phyloP scores from a whole-genome alignment of 495 filamentous ascomycete species.

The Evernia prunastri region DNA sequence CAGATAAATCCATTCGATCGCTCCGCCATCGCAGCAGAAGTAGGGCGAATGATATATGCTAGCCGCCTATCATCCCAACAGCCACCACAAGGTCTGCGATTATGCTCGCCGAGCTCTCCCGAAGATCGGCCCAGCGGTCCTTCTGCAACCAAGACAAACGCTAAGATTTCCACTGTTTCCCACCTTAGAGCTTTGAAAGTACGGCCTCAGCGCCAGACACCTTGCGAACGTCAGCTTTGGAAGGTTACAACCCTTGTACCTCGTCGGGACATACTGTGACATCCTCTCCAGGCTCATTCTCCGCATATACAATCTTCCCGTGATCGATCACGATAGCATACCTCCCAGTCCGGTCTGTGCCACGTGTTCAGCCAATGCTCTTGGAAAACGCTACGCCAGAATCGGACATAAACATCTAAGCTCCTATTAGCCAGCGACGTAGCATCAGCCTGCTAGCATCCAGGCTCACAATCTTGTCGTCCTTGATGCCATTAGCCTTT shows the following conservation, averaged over 20 bases:
- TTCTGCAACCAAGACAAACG: not conserved
- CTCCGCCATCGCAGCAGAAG: too few species aligned
- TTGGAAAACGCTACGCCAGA: conserved; percentile 69
- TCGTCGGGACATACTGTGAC: conserved; percentile 47
- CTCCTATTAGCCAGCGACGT: not conserved
- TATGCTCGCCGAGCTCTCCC: not conserved
- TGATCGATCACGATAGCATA: conserved; percentile 86
- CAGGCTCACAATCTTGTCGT: conserved; percentile 67
- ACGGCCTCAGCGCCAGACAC: conserved; percentile 71
- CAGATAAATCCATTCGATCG: too few species aligned
- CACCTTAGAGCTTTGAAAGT: conserved; percentile 53
- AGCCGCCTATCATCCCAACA: too few species aligned
- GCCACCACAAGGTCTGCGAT: too few species aligned
- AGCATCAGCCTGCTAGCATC: not conserved
- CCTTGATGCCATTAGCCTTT: conserved; percentile 82
- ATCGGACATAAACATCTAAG: conserved; percentile 80
- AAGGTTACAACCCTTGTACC: conserved; percentile 13
- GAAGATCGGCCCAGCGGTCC: not conserved
- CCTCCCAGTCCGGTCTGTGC: conserved; percentile 65
- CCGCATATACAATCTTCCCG: conserved; percentile 83
- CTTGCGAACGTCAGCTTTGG: conserved; percentile 33
- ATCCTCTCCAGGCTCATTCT: conserved; percentile 65
- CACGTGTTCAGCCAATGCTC: conserved; percentile 73
- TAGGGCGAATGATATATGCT: too few species aligned
- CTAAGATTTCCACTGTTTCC: not conserved